Evolutionary conservation across 2,329 filamentous ascomycete species (phyloP).

Genomic region (Penicillium freii): DNA sequence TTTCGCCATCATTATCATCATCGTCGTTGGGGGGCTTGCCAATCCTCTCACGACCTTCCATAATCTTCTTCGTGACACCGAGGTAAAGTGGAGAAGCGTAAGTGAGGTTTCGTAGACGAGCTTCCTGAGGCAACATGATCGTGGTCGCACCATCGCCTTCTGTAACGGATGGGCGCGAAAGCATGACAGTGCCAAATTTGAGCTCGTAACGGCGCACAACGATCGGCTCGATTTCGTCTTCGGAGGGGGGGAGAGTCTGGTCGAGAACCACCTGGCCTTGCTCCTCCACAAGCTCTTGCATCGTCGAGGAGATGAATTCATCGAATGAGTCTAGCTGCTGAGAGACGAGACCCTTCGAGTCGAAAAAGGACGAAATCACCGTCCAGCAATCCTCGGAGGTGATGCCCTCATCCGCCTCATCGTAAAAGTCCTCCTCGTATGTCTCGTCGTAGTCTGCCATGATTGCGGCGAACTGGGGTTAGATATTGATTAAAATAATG

Average conservation of each 20-base stretch:
- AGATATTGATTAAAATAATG: constrained; percentile 8
- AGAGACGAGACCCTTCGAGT: constrained; percentile 90
- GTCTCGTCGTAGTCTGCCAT: constrained; percentile 61
- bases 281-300: constrained; percentile 91
- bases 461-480: constrained; percentile 20
- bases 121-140: constrained; percentile 88
- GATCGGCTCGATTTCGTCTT: constrained; percentile 71
- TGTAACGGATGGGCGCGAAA: constrained; percentile 85
- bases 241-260: constrained; percentile 76
- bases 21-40: constrained; percentile 64
- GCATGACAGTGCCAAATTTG: constrained; percentile 85
- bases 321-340: constrained; percentile 99
- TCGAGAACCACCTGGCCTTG: constrained; percentile 91
- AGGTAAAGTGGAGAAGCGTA: constrained; percentile 91
- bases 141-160: constrained; percentile 88
- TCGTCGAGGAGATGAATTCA: constrained; percentile 90
- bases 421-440: constrained; percentile 69
- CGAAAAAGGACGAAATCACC: constrained; percentile 96
- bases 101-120: constrained; percentile 89
- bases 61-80: constrained; percentile 80
- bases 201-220: constrained; percentile 91
- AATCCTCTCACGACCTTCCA: constrained; percentile 73
- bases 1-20: constrained; percentile 53
- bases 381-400: constrained; percentile 98
- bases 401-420: constrained; percentile 69